Conservation (phyloP, 1,284 basidiomycete genomes). For the Peniophora sp. region DNA sequence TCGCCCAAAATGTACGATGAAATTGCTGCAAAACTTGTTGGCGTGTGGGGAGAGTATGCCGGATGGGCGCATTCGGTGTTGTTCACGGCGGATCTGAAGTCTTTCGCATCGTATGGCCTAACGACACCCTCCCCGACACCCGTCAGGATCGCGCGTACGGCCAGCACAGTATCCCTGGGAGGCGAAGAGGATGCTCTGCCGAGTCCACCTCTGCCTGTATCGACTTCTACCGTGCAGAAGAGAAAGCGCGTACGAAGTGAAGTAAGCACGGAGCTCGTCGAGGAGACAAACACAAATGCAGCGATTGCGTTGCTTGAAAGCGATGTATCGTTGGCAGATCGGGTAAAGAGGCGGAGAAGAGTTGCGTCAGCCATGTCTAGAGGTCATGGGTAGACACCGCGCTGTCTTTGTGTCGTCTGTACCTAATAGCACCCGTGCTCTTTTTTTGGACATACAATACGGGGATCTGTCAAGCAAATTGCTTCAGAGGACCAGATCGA, state of each 20-base stretch:
- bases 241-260: not conserved
- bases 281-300: not conserved
- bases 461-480: too few species aligned
- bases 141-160: not conserved
- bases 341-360: not conserved
- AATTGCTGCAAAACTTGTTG: constrained; percentile 56
- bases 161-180: not conserved
- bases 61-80: constrained; percentile 90
- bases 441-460: too few species aligned
- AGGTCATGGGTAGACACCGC: too few species aligned
- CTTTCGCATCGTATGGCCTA: constrained; percentile 39
- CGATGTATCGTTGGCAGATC: not conserved
- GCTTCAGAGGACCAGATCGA: too few species aligned
- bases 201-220: not conserved
- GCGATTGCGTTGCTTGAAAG: not conserved
- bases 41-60: constrained; percentile 77
- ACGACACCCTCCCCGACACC: constrained; percentile 14
- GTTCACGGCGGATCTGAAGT: constrained; percentile 46
- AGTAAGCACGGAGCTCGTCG: not conserved
- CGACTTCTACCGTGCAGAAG: not conserved
- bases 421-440: too few species aligned
- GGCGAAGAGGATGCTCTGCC: not conserved
- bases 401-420: too few species aligned
- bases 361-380: too few species aligned
- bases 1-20: constrained; percentile 74